A percentile compares a stretch with the other conserved stretches of the same genome.
Evolutionary conservation across 352 stramenopile genomes (phyloP).

Genomic region (Phytophthora meadii): DNA sequence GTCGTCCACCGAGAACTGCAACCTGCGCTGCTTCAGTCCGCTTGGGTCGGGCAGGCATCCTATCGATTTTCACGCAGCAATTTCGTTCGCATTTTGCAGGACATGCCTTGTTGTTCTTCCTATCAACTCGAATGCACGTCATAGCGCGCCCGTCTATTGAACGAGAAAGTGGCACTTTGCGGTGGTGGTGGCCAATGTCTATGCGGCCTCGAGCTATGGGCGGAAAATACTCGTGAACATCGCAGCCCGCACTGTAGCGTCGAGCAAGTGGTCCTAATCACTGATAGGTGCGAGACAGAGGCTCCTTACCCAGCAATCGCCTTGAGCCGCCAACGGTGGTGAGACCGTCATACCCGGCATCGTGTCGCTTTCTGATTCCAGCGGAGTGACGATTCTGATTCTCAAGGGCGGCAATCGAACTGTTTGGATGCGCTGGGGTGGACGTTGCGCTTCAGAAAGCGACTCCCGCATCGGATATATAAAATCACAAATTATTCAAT

Average conservation of each 20-base stretch:
- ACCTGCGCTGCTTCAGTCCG: slow-evolving; percentile 13
- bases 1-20: slow-evolving; percentile 27
- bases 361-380: background rate
- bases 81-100: background rate
- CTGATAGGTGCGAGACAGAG: slow-evolving; percentile 14
- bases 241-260: background rate
- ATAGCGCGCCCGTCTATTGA: slow-evolving; percentile 18
- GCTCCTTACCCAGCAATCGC: slow-evolving; percentile 25
- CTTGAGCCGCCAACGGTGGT: background rate
- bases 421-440: slow-evolving; percentile 32
- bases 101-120: slow-evolving; percentile 9
- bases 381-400: slow-evolving; percentile 12
- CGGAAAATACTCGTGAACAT: slow-evolving; percentile 29
- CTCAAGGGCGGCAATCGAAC: slow-evolving; percentile 20
- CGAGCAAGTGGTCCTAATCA: background rate
- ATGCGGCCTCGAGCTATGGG: slow-evolving; percentile 18
- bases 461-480: background rate
- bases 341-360: slow-evolving; percentile 13
- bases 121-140: slow-evolving; percentile 17
- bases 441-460: slow-evolving; percentile 33
- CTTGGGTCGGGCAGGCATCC: background rate
- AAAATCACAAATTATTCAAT: background rate
- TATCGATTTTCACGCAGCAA: background rate
- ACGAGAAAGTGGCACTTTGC: slow-evolving; percentile 31
- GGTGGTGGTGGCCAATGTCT: slow-evolving; percentile 29